Evolutionary conservation across 805 yeast species (phyloP), one percentile per base, ranked within the genome.

Genomic region (Suhomyces sp.): DNA sequence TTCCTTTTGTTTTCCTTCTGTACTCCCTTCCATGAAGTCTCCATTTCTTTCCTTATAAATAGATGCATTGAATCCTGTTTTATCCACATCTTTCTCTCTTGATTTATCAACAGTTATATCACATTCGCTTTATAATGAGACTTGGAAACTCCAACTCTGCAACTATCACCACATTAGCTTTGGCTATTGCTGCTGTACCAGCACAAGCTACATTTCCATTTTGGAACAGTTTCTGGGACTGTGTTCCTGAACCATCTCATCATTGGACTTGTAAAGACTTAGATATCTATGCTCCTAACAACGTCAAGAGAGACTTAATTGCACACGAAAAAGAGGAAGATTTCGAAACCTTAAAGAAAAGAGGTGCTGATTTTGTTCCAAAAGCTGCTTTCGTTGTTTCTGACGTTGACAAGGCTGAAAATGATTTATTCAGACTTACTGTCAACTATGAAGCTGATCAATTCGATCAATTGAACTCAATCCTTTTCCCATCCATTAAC

Each of bases 341-440:
- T 12, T 36, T 32, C 9, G 32, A 32, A n/a, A 26, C 26, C 11
- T 25, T 33, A 16, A 31, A 40, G 5, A 42, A 38, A 39, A 42
- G 40, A 33, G 33, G 25, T 15, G 6, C 11, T n/a, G 14, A 22
- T 28, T 25, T 28, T 20, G 46, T 42, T 25, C 59, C 60, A 20
- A 39, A 44, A 28, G 60, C 59, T 31, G 53, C 52, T 11, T 44
- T 56, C 36, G 47, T 44, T 8, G 48, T 56, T 14, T 51, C 58
- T 19, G 48, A 54, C 27, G 55, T 50, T 17, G 46, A 42, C 27
- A 39, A 37, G 27, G 47, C 42, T n/a, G 48, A 35, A 18, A 52
- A 46, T 15, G 54, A 43, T 30, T 36, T 35, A 18, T 52, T 33
- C 43, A 43, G 47, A 28, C 49, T 51, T 21, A 51, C 48, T 20